Evolutionary conservation across 371 early-diverging fungal species (phyloP).

Genomic region (Mortierella sp.): DNA sequence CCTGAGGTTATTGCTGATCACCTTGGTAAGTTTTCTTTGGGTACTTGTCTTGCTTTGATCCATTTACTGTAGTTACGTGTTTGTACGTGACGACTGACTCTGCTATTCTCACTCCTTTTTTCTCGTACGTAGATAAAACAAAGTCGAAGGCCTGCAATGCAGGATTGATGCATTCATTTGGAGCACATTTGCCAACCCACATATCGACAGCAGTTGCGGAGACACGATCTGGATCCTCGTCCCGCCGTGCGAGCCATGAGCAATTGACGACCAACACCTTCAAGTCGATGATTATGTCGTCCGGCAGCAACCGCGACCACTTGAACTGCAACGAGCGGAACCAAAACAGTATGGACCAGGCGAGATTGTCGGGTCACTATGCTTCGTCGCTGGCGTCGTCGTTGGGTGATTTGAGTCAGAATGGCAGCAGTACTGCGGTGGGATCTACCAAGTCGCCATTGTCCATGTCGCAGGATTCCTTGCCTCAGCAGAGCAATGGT

Average conservation of each 20-base stretch:
- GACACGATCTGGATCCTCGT: slow-evolving; percentile 39
- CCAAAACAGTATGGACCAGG: slow-evolving; percentile 26
- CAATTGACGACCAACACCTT: slow-evolving; percentile 42
- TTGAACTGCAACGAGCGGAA: slow-evolving; percentile 21
- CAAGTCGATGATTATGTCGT: slow-evolving; percentile 35
- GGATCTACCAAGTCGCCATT: slow-evolving; percentile 26
- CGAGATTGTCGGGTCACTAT: slow-evolving; percentile 32
- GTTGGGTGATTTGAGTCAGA: slow-evolving; percentile 1
- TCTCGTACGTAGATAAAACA: slow-evolving; percentile 23
- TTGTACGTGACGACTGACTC: background rate
- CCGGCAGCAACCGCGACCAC: background rate
- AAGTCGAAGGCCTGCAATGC: slow-evolving; percentile 42
- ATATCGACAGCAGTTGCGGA: slow-evolving; percentile 15
- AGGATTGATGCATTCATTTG: slow-evolving; percentile 36
- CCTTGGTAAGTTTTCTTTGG: slow-evolving; percentile 24
- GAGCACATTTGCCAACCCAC: slow-evolving; percentile 27
- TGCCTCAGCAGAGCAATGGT: slow-evolving; percentile 19
- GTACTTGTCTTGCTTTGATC: background rate
- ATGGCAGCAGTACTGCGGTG: slow-evolving; percentile 5
- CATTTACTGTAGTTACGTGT: background rate
- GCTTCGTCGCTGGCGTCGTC: background rate
- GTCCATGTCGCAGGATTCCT: slow-evolving; percentile 25
- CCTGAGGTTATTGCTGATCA: slow-evolving; percentile 37
- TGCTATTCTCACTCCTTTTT: background rate
- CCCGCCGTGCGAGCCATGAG: slow-evolving; percentile 42